Evolutionary conservation across 495 filamentous ascomycete species (phyloP).

Genomic region (Tuber borchii): DNA sequence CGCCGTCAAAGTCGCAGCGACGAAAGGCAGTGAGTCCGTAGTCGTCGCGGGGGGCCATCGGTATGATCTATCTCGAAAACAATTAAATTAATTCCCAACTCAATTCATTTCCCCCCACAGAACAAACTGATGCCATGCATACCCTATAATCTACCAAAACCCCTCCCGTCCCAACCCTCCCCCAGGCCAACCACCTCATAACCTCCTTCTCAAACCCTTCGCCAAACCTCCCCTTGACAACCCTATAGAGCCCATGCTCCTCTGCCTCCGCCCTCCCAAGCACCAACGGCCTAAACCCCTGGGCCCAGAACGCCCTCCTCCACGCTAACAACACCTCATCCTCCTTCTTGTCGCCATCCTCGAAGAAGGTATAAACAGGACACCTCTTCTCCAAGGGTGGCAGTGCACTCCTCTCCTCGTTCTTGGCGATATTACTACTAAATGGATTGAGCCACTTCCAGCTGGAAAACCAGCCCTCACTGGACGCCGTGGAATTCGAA

Average conservation of each 20-base stretch:
- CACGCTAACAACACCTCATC: constrained; percentile 74
- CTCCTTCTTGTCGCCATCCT: constrained; percentile 63
- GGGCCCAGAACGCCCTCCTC: constrained; percentile 89
- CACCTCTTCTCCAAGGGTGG: constrained; percentile 67
- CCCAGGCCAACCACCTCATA: constrained; percentile 87
- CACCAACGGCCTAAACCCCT: constrained; percentile 82
- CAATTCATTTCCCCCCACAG: background rate
- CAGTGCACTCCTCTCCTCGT: constrained; percentile 79
- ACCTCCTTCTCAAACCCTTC: constrained; percentile 62
- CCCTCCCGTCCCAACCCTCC: constrained; percentile 82
- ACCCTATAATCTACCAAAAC: constrained; percentile 67
- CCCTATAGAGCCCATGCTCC: constrained; percentile 72
- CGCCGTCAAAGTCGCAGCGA: constrained; percentile 60
- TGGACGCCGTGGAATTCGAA: constrained; percentile 67
- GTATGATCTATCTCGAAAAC: constrained; percentile 50
- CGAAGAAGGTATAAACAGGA: constrained; percentile 90
- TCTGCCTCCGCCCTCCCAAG: constrained; percentile 74
- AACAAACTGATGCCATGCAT: constrained; percentile 8
- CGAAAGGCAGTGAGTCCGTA: constrained; percentile 63
- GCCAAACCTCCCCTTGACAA: constrained; percentile 49
- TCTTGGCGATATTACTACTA: constrained; percentile 73
- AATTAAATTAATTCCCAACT: background rate
- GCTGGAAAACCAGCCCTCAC: constrained; percentile 73
- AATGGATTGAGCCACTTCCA: constrained; percentile 88
- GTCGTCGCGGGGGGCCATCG: constrained; percentile 78